Base-by-base conservation (phyloP, 139 green algal genomes). In the Chlamydomonas sp. region DNA sequence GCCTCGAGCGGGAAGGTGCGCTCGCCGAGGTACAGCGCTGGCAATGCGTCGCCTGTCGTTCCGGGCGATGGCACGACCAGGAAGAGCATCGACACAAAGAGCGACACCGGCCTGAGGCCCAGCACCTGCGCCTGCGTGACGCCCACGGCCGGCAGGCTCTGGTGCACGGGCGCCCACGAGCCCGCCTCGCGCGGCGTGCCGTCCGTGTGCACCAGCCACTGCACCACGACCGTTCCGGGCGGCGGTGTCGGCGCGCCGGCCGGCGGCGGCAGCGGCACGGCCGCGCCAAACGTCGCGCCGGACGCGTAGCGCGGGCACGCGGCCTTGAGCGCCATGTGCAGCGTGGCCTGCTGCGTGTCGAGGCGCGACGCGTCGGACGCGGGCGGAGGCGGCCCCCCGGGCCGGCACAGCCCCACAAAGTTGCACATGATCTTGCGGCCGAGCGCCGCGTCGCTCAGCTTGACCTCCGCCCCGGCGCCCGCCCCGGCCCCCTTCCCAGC, bases 261-360 rank as follows among this genome's bases (percentile, higher is more conserved):
- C 35, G 66, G 24, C n/a, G 71, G 34, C 24, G 72, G 76, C 39
- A 78, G 54, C 24, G 72, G 72, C 54, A 73, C 67, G n/a, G 73
- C 72, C 13, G 68, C 22, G n/a, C n/a, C n/a, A 2, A 78, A 77
- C 63, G 72, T 78, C 1, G 68, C 76, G 26, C 78, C 76, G 3
- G 64, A 49, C 20, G 54, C 67, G 38, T 82, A 82, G 72, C 75
- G 78, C 54, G 72, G 60, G 36, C 76, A 82, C 0, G 76, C 72
- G 29, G 4, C 48, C 4, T 8, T 8, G 28, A 73, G 43, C 1
- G 70, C 38, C 1, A 33, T 4, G 43, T 75, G 70, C 39, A 75
- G 38, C 24, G 31, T 24, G 4, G 67, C 49, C 16, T 69, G 16
- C 48, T 76, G 60, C 3, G 71, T 67, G 38, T 81, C 63, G 13